Conservation (phyloP, 2,329 filamentous ascomycete species). For the Beauveria brongniartii region DNA sequence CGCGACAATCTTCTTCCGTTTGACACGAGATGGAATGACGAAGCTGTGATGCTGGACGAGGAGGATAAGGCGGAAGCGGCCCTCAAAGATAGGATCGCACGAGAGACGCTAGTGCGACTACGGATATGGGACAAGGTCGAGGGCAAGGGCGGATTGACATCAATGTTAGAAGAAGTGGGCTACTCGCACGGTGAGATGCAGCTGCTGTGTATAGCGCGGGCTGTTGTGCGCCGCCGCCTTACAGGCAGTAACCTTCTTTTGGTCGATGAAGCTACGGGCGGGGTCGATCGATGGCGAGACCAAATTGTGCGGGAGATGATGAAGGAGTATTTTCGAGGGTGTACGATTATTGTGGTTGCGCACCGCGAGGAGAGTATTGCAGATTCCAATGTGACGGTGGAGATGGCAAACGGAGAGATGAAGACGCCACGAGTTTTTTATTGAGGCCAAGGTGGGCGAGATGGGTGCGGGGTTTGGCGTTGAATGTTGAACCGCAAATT, state of each 20-base stretch:
- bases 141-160: background rate
- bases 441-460: background rate
- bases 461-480: too few relatives aligned
- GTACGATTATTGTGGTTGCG: background rate
- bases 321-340: background rate
- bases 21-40: background rate
- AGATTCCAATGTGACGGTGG: background rate
- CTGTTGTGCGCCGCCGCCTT: background rate
- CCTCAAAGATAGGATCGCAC: background rate
- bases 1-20: background rate
- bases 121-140: background rate
- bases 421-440: background rate
- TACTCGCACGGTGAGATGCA: constrained; percentile 9
- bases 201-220: constrained; percentile 2
- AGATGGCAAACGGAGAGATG: background rate
- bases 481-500: too few relatives aligned
- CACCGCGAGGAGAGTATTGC: constrained; percentile 1
- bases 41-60: background rate
- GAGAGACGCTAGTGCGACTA: background rate
- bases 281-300: background rate
- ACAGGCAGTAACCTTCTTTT: background rate
- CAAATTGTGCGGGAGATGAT: background rate
- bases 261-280: constrained; percentile 1
- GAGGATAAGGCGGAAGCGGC: background rate
- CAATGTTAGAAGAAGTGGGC: background rate